A percentile compares a stretch with the other conserved stretches of the same genome.
phyloP scores from a whole-genome alignment of 208 protist genomes.

The Trypanosoma grayi region DNA sequence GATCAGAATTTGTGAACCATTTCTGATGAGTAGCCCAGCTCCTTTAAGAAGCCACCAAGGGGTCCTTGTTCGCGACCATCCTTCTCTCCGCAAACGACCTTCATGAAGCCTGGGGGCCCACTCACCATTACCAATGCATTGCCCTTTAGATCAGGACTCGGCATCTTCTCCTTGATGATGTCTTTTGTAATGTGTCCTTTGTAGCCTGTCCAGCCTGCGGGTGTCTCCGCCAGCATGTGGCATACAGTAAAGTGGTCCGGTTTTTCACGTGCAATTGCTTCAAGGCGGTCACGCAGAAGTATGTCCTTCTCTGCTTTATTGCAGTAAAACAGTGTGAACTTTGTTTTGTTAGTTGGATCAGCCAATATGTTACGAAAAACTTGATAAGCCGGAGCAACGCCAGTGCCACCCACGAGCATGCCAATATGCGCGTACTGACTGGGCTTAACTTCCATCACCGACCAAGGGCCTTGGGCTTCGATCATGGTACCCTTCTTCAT shows the following conservation, averaged over 20 bases:
- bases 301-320: conserved; percentile 92
- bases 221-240: conserved; percentile 79
- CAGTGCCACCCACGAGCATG: conserved; percentile 89
- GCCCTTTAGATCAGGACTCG: conserved; percentile 49
- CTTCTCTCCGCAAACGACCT: conserved; percentile 85
- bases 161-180: conserved; percentile 87
- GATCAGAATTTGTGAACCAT: conserved; percentile 89
- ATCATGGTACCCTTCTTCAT: conserved; percentile 90
- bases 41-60: conserved; percentile 57
- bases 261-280: conserved; percentile 71
- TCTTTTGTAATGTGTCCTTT: conserved; percentile 75
- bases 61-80: conserved; percentile 69
- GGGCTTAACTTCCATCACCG: conserved; percentile 85
- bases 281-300: conserved; percentile 86
- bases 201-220: conserved; percentile 68
- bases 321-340: conserved; percentile 85
- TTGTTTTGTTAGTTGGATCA: conserved; percentile 80
- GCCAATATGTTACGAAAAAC: conserved; percentile 70
- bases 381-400: conserved; percentile 93
- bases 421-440: conserved; percentile 88
- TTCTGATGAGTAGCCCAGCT: conserved; percentile 73
- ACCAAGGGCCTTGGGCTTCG: conserved; percentile 88
- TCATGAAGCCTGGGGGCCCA: conserved; percentile 85
- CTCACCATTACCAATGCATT: conserved; percentile 82
- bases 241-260: conserved; percentile 87